These are phyloP conservation scores for Fistulifera pelliculosa DNA, from an alignment of 108 stramenopile species.

Conservation along the genomic window DNA sequence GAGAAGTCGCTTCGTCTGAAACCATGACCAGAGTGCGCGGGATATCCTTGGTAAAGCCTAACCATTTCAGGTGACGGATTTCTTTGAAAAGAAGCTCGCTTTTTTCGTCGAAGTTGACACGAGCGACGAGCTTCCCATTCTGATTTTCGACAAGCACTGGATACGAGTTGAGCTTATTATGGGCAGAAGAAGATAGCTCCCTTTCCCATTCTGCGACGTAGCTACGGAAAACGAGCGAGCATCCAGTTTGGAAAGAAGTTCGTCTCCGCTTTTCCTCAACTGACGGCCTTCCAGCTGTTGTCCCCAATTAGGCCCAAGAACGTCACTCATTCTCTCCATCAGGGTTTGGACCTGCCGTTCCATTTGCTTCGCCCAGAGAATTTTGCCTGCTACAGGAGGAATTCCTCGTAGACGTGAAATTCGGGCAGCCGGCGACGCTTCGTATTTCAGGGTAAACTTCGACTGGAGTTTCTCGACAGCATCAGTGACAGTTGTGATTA, in stretches of 20 bases:
- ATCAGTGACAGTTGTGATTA: constrained; percentile 85
- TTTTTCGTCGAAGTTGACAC: constrained; percentile 93
- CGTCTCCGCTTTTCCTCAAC: constrained; percentile 87
- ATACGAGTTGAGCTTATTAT: constrained; percentile 54
- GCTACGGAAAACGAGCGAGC: constrained; percentile 63
- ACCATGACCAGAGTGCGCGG: constrained; percentile 56
- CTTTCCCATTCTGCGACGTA: constrained; percentile 84
- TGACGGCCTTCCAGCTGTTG: constrained; percentile 92
- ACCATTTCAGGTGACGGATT: constrained; percentile 91
- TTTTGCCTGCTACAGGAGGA: constrained; percentile 93
- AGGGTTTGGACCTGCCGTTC: constrained; percentile 89
- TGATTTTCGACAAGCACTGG: constrained; percentile 49
- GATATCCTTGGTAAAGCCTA: constrained; percentile 82
- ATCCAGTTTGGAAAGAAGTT: constrained; percentile 89
- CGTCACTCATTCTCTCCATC: constrained; percentile 88
- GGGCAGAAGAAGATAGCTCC: constrained; percentile 52
- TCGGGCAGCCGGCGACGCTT: constrained; percentile 56
- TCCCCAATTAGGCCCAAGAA: constrained; percentile 94
- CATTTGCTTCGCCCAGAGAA: constrained; percentile 98
- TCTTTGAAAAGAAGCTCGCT: constrained; percentile 88
- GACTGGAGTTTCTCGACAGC: constrained; percentile 86
- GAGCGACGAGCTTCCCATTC: constrained; percentile 49
- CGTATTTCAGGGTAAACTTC: constrained; percentile 89
- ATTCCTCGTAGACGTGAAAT: constrained; percentile 84
- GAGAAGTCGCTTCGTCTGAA: constrained; percentile 59